Evolutionary conservation across 1,284 basidiomycete genomes (phyloP).

Genomic region (Ustilago trichophora): DNA sequence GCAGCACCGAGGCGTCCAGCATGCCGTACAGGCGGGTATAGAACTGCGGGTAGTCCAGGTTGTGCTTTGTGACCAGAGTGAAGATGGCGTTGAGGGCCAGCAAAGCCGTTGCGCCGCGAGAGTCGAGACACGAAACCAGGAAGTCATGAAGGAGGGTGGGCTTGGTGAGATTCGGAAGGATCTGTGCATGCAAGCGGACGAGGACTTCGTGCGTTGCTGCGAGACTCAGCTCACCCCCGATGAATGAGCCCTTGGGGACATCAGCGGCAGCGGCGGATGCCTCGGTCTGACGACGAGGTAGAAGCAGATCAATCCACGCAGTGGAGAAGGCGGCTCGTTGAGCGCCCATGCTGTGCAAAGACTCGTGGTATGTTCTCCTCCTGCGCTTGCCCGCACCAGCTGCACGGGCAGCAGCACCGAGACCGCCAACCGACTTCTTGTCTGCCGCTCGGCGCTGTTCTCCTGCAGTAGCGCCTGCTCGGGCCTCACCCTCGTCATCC

Average conservation of each 20-base stretch:
- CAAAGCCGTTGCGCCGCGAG: slow-evolving; percentile 79
- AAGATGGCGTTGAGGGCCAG: slow-evolving; percentile 91
- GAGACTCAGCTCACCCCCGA: slow-evolving; percentile 69
- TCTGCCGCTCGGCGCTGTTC: slow-evolving; percentile 28
- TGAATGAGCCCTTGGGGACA: slow-evolving; percentile 10
- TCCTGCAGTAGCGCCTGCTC: slow-evolving; percentile 43
- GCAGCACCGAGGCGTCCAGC: slow-evolving; percentile 78
- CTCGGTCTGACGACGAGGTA: slow-evolving; percentile 65
- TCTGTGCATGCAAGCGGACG: slow-evolving; percentile 81
- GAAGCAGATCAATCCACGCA: slow-evolving; percentile 78
- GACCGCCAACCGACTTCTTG: slow-evolving; percentile 28
- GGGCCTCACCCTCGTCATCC: slow-evolving; percentile 60
- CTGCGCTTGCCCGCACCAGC: slow-evolving; percentile 54
- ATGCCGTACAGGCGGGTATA: slow-evolving; percentile 92
- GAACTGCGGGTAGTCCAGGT: slow-evolving; percentile 94
- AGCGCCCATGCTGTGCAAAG: slow-evolving; percentile 75
- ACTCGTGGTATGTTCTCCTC: slow-evolving; percentile 61
- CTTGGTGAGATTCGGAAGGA: slow-evolving; percentile 83
- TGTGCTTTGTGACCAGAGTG: slow-evolving; percentile 89
- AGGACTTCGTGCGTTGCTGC: slow-evolving; percentile 74
- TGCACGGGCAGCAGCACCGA: slow-evolving; percentile 20
- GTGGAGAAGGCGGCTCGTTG: slow-evolving; percentile 81
- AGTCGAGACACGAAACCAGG: slow-evolving; percentile 82
- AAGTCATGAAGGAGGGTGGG: slow-evolving; percentile 87
- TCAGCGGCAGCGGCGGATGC: slow-evolving; percentile 15